Percentiles rank a stretch among this genome's conserved stretches.
These are phyloP conservation scores for Gracilaria caudata DNA, from an alignment of 23 red algal species.

Conservation along the genomic window DNA sequence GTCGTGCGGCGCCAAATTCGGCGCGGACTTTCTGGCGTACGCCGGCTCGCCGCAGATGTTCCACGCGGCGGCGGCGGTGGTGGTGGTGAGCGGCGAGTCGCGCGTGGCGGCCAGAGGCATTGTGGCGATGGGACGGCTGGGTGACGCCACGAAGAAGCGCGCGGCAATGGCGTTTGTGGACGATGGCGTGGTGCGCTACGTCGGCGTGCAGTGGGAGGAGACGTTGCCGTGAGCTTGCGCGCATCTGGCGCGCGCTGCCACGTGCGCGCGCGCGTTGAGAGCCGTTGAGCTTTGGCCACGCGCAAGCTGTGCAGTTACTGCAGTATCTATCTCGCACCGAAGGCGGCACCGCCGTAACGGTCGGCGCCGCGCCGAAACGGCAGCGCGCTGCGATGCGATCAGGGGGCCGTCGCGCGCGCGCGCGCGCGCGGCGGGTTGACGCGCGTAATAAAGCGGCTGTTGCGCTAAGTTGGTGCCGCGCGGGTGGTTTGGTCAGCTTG, in stretches of 20 bases:
- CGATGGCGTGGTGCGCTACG: conserved; percentile 37
- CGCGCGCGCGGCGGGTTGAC: not conserved
- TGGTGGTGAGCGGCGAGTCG: conserved; percentile 29
- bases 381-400: not conserved
- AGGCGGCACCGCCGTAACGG: too few relatives aligned
- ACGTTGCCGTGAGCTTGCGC: conserved; percentile 81
- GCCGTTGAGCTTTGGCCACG: too few relatives aligned
- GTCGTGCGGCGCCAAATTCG: conserved; percentile 88
- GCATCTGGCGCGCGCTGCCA: too few relatives aligned
- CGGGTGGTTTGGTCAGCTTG: too few relatives aligned
- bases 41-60: conserved; percentile 78
- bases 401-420: not conserved
- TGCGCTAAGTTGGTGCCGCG: not conserved
- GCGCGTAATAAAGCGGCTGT: conserved; percentile 1
- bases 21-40: conserved; percentile 96
- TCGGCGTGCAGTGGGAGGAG: conserved; percentile 85
- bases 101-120: conserved; percentile 49
- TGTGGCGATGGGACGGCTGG: conserved; percentile 83
- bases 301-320: too few relatives aligned
- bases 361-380: not conserved
- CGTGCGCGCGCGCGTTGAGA: too few relatives aligned
- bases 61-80: conserved; percentile 81
- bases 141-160: conserved; percentile 81
- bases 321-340: too few relatives aligned
- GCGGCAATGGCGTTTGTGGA: conserved; percentile 52